phyloP scores from a whole-genome alignment of 495 filamentous ascomycete species.

The Aspergillus sclerotioniger region DNA sequence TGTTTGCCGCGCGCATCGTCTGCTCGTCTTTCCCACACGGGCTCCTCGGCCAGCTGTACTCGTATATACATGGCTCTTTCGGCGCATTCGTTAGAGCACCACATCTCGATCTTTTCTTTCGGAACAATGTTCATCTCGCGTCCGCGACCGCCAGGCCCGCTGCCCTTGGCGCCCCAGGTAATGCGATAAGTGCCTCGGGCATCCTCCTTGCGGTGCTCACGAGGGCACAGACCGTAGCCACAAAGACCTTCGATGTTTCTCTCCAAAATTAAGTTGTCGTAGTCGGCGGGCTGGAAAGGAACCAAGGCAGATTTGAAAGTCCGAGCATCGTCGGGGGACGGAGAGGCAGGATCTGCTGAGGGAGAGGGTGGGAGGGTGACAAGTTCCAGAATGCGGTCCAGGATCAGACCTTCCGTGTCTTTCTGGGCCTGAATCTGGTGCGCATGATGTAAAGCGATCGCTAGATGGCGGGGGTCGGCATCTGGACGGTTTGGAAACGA shows the following conservation, averaged over 20 bases:
- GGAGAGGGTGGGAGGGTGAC: slow-evolving; percentile 54
- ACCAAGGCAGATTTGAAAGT: slow-evolving; percentile 57
- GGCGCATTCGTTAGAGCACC: slow-evolving; percentile 82
- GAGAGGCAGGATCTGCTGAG: slow-evolving; percentile 55
- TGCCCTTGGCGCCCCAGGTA: slow-evolving; percentile 46
- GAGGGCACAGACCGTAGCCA: slow-evolving; percentile 77
- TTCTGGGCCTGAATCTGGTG: slow-evolving; percentile 74
- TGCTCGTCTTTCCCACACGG: slow-evolving; percentile 68
- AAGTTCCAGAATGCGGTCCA: slow-evolving; percentile 67
- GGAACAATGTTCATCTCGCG: slow-evolving; percentile 57
- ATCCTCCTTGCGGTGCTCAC: slow-evolving; percentile 47
- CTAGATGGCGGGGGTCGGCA: slow-evolving; percentile 51
- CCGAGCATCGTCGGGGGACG: slow-evolving; percentile 53
- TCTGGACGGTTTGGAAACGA: slow-evolving; percentile 35
- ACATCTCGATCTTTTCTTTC: slow-evolving; percentile 72
- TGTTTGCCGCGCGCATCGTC: slow-evolving; percentile 32
- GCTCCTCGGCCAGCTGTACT: slow-evolving; percentile 76
- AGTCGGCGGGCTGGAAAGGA: slow-evolving; percentile 81
- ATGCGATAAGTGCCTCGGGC: slow-evolving; percentile 48
- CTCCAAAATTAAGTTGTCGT: slow-evolving; percentile 81
- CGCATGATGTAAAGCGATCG: slow-evolving; percentile 76
- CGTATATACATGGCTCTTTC: slow-evolving; percentile 77
- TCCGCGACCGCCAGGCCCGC: slow-evolving; percentile 49
- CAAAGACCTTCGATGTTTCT: slow-evolving; percentile 76
- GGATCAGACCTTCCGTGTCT: slow-evolving; percentile 66